Evolutionary conservation across 371 early-diverging fungal genomes (phyloP).

Genomic region (Mortierella sp.): DNA sequence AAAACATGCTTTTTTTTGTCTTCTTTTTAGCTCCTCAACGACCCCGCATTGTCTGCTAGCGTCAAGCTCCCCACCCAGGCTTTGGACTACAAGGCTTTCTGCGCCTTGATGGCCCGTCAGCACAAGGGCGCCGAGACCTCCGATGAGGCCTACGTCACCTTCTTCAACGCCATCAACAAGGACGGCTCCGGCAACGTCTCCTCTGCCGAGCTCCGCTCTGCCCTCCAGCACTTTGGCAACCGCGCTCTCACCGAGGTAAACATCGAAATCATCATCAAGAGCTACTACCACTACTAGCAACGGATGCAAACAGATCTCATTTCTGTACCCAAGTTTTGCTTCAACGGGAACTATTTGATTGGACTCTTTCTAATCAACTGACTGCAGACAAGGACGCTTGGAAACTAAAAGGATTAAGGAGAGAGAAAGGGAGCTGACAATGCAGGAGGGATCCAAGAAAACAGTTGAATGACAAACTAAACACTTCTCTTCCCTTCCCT

Average conservation of each 20-base stretch:
- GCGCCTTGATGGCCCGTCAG: slow-evolving; percentile 46
- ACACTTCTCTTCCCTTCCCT: neutral
- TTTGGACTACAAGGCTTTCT: slow-evolving; percentile 59
- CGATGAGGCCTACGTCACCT: slow-evolving; percentile 46
- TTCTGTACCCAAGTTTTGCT: neutral
- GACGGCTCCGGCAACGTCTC: slow-evolving; percentile 57
- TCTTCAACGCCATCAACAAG: slow-evolving; percentile 53
- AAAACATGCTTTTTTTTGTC: neutral
- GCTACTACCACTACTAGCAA: neutral
- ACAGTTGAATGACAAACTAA: neutral
- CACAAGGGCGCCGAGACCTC: slow-evolving; percentile 53
- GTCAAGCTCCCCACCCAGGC: slow-evolving; percentile 57
- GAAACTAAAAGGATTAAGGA: neutral
- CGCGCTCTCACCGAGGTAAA: slow-evolving; percentile 56
- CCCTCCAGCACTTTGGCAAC: slow-evolving; percentile 58
- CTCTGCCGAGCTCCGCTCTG: slow-evolving; percentile 54
- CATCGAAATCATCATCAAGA: neutral
- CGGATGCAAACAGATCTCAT: neutral
- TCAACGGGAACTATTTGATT: no score
- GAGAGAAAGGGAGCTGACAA: neutral
- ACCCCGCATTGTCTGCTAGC: slow-evolving; percentile 44
- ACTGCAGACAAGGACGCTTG: no score
- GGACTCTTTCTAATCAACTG: no score
- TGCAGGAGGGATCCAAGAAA: neutral
- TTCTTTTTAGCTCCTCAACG: slow-evolving; percentile 38